A percentile compares a stretch with the other conserved stretches of the same genome.
Conservation (phyloP, 2,329 filamentous ascomycete species). For the Stachybotrys elegans region DNA sequence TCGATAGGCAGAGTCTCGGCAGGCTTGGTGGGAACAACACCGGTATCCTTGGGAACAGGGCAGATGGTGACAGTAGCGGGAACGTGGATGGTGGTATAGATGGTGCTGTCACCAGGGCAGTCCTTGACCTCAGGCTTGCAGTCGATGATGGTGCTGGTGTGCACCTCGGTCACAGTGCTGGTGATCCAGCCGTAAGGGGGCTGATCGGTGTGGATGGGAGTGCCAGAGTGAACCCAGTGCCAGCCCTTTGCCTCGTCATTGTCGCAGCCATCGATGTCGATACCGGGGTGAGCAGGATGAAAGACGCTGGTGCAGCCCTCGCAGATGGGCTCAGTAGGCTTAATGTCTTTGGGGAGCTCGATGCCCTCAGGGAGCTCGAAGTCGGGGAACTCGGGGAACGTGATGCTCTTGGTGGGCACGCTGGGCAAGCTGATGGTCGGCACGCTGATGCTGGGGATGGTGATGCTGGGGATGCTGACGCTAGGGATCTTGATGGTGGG, state of each 20-base stretch:
- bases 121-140: constrained; percentile 28
- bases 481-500: too few species aligned
- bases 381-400: background rate
- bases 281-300: constrained; percentile 30
- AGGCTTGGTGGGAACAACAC: background rate
- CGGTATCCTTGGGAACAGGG: constrained; percentile 26
- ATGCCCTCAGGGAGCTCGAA: constrained; percentile 6
- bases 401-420: constrained; percentile 1
- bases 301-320: constrained; percentile 23
- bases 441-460: too few species aligned
- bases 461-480: too few species aligned
- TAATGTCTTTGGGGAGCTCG: constrained; percentile 11
- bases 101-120: constrained; percentile 32
- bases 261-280: constrained; percentile 32
- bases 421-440: too few species aligned
- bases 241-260: constrained; percentile 21
- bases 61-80: constrained; percentile 38
- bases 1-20: background rate
- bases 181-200: constrained; percentile 31
- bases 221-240: constrained; percentile 31
- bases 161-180: constrained; percentile 35
- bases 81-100: constrained; percentile 30
- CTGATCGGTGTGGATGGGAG: constrained; percentile 16
- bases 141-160: constrained; percentile 32
- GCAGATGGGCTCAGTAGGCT: constrained; percentile 18